A percentile compares a stretch with the other conserved stretches of the same genome.
phyloP scores from a whole-genome alignment of 1,284 basidiomycete genomes.

The Ustilago xerochloae region DNA sequence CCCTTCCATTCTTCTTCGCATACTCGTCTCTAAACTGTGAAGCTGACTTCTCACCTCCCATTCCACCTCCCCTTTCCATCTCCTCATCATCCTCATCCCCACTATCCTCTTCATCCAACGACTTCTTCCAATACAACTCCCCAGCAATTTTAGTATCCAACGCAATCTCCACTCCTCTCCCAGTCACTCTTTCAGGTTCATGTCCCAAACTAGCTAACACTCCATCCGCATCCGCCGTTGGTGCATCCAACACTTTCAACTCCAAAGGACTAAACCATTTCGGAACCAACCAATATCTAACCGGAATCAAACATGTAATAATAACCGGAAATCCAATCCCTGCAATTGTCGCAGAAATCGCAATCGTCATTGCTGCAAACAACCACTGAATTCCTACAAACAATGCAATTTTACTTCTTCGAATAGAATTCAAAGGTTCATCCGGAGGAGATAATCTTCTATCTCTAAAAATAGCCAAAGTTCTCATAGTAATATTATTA shows the following conservation, averaged over 20 bases:
- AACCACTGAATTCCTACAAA: constrained; percentile 84
- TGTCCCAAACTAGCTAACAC: constrained; percentile 63
- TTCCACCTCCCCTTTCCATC: background rate
- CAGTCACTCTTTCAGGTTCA: constrained; percentile 58
- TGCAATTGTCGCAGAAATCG: constrained; percentile 86
- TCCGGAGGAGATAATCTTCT: constrained; percentile 58
- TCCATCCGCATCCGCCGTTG: constrained; percentile 75
- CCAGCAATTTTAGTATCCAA: constrained; percentile 60
- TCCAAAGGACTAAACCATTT: constrained; percentile 82
- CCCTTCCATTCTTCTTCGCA: constrained; percentile 6
- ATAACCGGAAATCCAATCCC: constrained; percentile 88
- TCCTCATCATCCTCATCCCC: constrained; percentile 27
- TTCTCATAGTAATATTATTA: constrained; percentile 85
- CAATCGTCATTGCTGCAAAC: constrained; percentile 89
- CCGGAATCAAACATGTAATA: constrained; percentile 86
- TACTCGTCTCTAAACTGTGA: constrained; percentile 15
- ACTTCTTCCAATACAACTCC: constrained; percentile 37
- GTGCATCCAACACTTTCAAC: constrained; percentile 84
- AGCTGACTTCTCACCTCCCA: constrained; percentile 22
- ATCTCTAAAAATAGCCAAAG: constrained; percentile 85
- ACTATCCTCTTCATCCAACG: constrained; percentile 30
- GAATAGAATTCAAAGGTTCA: constrained; percentile 77
- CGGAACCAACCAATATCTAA: constrained; percentile 81
- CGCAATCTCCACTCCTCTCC: constrained; percentile 51
- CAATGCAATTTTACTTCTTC: constrained; percentile 79